These are phyloP conservation scores for Xylaria arbuscula DNA, from an alignment of 2,329 filamentous ascomycete species.

Conservation along the genomic window DNA sequence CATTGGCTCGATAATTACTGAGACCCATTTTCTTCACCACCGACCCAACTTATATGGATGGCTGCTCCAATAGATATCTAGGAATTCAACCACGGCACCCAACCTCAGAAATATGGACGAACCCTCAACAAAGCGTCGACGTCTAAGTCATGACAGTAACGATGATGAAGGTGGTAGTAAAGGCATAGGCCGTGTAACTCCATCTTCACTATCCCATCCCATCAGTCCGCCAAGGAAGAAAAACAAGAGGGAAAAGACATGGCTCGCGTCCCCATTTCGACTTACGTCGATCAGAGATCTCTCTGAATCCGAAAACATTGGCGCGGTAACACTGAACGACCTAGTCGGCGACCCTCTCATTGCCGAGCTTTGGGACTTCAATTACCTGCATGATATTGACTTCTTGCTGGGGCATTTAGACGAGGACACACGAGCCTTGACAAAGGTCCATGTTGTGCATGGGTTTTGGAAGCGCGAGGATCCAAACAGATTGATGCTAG, in stretches of 20 bases:
- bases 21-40: neutral
- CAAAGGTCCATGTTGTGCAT: conserved; percentile 67
- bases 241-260: conserved; percentile 27
- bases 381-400: conserved; percentile 70
- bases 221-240: conserved; percentile 61
- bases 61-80: neutral
- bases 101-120: conserved; percentile 41
- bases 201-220: conserved; percentile 51
- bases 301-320: conserved; percentile 68
- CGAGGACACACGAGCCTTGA: conserved; percentile 59
- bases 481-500: conserved; percentile 64
- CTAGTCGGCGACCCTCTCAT: conserved; percentile 81
- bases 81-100: too few relatives aligned
- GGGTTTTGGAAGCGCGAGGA: conserved; percentile 77
- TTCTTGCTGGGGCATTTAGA: conserved; percentile 68
- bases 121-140: conserved; percentile 45
- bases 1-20: too few relatives aligned
- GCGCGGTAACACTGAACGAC: conserved; percentile 72
- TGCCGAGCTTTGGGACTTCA: conserved; percentile 77
- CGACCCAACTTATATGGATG: neutral
- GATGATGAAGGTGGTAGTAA: conserved; percentile 27
- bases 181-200: conserved; percentile 34
- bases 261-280: conserved; percentile 72
- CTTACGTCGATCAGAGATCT: conserved; percentile 77
- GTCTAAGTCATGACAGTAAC: conserved; percentile 33